These are phyloP conservation scores for Pythium phragmitis DNA, from an alignment of 352 stramenopile genomes.

Conservation along the genomic window DNA sequence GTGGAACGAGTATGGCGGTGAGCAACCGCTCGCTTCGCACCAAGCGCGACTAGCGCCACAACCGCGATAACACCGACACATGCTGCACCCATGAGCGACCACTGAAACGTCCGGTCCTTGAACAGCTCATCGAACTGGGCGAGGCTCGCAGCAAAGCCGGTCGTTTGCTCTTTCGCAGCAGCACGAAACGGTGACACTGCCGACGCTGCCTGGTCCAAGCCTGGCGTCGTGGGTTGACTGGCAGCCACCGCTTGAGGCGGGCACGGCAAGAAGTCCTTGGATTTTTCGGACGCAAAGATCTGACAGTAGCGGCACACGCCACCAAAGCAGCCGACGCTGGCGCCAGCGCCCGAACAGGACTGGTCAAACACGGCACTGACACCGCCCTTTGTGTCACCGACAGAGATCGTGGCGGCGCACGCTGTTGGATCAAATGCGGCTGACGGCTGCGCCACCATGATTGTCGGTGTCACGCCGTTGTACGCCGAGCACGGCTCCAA, in stretches of 20 bases:
- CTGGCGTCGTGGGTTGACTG: not conserved
- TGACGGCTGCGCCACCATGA: not conserved
- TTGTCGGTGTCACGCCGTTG: not conserved
- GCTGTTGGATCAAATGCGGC: not conserved
- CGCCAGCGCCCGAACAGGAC: not conserved
- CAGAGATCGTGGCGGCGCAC: not conserved
- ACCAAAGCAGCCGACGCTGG: not conserved
- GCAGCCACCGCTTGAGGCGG: not conserved
- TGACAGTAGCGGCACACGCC: slow-evolving; percentile 9
- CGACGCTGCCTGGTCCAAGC: not conserved
- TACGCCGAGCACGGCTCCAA: slow-evolving; percentile 2
- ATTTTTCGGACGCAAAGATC: slow-evolving; percentile 2
- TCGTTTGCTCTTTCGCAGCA: not conserved
- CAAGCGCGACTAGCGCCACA: slow-evolving; percentile 4
- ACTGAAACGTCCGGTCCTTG: slow-evolving; percentile 12
- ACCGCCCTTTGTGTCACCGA: not conserved
- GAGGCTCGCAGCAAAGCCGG: not conserved
- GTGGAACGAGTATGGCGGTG: not conserved
- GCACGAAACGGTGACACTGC: not conserved
- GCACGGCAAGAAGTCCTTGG: not conserved
- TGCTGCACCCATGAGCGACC: slow-evolving; percentile 6
- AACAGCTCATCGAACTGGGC: slow-evolving; percentile 4
- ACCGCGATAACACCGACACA: slow-evolving; percentile 14
- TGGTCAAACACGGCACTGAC: not conserved
- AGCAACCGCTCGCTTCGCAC: slow-evolving; percentile 1